phyloP scores from a whole-genome alignment of 805 yeast genomes.

The Scheffersomyces amazonensis region DNA sequence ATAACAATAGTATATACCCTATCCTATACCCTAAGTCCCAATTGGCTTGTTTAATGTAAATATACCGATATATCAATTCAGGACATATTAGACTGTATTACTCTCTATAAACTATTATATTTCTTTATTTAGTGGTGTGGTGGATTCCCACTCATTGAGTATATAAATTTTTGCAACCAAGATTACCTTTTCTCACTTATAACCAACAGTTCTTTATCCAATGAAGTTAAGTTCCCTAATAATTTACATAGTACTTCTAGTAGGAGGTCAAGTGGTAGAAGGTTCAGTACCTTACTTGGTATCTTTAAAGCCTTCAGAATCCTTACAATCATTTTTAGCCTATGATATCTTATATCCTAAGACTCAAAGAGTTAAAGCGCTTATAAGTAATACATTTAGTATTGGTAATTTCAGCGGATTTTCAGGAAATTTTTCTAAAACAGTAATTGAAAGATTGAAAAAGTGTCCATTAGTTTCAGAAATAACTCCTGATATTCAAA shows the following conservation, averaged over 20 bases:
- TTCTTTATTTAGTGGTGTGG: too few relatives aligned
- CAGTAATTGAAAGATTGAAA: conserved; percentile 44
- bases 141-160: neutral
- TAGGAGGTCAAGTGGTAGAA: neutral
- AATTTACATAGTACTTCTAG: too few relatives aligned
- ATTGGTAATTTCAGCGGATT: conserved; percentile 74
- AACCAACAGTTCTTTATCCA: too few relatives aligned
- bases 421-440: conserved; percentile 56
- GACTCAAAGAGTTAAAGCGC: conserved; percentile 41
- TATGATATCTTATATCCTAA: conserved; percentile 39
- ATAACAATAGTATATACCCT: too few relatives aligned
- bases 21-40: too few relatives aligned
- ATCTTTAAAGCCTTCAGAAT: conserved; percentile 47
- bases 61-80: too few relatives aligned
- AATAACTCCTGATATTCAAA: conserved; percentile 61
- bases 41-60: too few relatives aligned
- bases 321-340: conserved; percentile 46
- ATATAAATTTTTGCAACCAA: conserved; percentile 1
- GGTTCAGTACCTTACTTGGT: conserved; percentile 39
- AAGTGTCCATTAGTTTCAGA: conserved; percentile 64
- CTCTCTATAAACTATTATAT: too few relatives aligned
- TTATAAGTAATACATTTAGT: conserved; percentile 51
- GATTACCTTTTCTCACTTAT: too few relatives aligned
- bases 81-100: too few relatives aligned
- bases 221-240: too few relatives aligned